Percentiles rank a stretch among this genome's conserved stretches.
phyloP scores from a whole-genome alignment of 1,139 yeast genomes.

The Suhomyces choctaworum region DNA sequence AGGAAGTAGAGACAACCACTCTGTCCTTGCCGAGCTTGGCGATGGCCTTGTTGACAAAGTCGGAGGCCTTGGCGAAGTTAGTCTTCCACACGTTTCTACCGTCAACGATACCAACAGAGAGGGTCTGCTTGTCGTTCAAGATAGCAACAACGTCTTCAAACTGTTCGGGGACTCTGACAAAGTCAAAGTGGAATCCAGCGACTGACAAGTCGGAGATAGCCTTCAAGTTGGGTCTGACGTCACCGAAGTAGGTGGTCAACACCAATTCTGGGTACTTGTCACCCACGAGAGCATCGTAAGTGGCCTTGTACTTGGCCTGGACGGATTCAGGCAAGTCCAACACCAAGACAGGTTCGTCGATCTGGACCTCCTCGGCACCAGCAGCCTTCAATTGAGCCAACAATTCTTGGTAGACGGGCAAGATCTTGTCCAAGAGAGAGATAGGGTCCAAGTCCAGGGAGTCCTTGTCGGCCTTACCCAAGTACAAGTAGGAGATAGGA shows the following conservation, averaged over 20 bases:
- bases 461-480: slow-evolving; percentile 99
- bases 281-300: slow-evolving; percentile 70
- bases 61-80: slow-evolving; percentile 84
- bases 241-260: slow-evolving; percentile 95
- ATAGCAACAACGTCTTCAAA: slow-evolving; percentile 76
- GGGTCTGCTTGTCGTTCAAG: slow-evolving; percentile 64
- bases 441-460: slow-evolving; percentile 94
- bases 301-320: slow-evolving; percentile 82
- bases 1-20: slow-evolving; percentile 90
- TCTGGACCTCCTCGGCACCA: slow-evolving; percentile 94
- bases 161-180: slow-evolving; percentile 95
- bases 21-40: slow-evolving; percentile 84
- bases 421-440: slow-evolving; percentile 78
- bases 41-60: slow-evolving; percentile 76
- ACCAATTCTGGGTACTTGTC: slow-evolving; percentile 74
- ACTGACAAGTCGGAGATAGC: slow-evolving; percentile 91
- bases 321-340: slow-evolving; percentile 86
- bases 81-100: slow-evolving; percentile 99
- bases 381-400: slow-evolving; percentile 85
- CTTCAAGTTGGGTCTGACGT: slow-evolving; percentile 91
- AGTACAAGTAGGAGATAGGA: slow-evolving; percentile 90
- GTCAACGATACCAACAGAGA: slow-evolving; percentile 95
- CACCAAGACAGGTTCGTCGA: slow-evolving; percentile 96
- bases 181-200: slow-evolving; percentile 94
- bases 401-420: slow-evolving; percentile 91